phyloP scores from a whole-genome alignment of 306 rosid species.

The Cucurbita ficifolia region DNA sequence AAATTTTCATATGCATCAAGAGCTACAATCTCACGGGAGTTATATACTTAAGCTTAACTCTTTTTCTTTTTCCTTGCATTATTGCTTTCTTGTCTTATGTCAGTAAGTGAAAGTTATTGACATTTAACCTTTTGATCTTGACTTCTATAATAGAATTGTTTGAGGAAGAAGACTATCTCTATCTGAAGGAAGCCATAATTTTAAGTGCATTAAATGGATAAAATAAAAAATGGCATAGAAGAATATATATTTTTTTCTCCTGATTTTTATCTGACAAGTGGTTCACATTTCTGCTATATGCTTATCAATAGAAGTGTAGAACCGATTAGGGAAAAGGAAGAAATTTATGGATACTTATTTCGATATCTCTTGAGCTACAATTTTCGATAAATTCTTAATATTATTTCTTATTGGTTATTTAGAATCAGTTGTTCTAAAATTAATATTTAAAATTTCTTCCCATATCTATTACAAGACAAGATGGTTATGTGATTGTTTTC shows the following conservation, averaged over 20 bases:
- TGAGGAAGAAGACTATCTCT: not conserved
- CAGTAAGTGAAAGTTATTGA: not conserved
- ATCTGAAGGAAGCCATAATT: not conserved
- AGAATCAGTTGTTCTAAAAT: not conserved
- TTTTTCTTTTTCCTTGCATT: not conserved
- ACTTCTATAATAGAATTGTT: not conserved
- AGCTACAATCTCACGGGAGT: not conserved
- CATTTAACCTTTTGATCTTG: not conserved
- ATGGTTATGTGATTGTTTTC: conserved; percentile 17
- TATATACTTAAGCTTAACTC: not conserved
- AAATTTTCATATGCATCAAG: not conserved
- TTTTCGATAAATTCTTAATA: not conserved
- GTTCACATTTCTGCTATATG: not conserved
- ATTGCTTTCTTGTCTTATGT: not conserved
- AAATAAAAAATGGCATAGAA: not conserved
- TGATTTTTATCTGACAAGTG: not conserved
- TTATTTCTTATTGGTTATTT: not conserved
- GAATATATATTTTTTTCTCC: not conserved
- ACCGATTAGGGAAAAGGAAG: not conserved
- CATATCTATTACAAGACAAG: not conserved
- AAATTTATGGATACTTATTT: not conserved
- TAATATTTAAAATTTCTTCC: not conserved
- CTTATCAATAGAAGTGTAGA: not conserved
- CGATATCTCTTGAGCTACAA: not conserved
- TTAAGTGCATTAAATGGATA: not conserved